Percentiles rank a stretch among this genome's conserved stretches.
These are phyloP conservation scores for Aspergillus sp. DNA, from an alignment of 2,329 filamentous ascomycete species.

Conservation along the genomic window DNA sequence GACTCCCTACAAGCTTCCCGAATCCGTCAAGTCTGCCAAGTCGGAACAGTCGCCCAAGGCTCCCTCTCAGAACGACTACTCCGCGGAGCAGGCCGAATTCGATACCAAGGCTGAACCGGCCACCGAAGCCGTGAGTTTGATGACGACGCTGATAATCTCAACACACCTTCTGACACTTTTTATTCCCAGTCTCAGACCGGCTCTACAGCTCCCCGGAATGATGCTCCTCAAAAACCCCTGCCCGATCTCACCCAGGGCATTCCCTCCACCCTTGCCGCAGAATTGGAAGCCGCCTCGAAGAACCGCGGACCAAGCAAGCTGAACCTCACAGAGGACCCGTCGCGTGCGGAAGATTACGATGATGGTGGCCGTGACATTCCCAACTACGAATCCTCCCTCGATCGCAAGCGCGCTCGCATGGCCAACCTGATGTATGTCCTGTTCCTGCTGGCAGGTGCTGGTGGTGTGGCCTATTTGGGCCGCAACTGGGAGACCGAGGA, in stretches of 20 bases:
- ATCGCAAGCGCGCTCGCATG: slow-evolving; percentile 74
- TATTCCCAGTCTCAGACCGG: slow-evolving; percentile 38
- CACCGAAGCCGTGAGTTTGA: slow-evolving; percentile 34
- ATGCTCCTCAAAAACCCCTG: slow-evolving; percentile 64
- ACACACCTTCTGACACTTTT: slow-evolving; percentile 14
- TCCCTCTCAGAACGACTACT: slow-evolving; percentile 30
- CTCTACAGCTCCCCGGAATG: slow-evolving; percentile 34
- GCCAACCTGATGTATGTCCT: slow-evolving; percentile 73
- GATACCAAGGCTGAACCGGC: slow-evolving; percentile 37
- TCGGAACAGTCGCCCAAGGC: slow-evolving; percentile 28
- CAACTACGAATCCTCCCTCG: slow-evolving; percentile 86
- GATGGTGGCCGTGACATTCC: slow-evolving; percentile 63
- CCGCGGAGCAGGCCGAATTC: slow-evolving; percentile 43
- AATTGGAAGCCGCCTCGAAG: slow-evolving; percentile 57
- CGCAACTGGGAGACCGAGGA: slow-evolving; percentile 80
- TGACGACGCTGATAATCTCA: background rate
- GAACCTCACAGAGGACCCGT: slow-evolving; percentile 58
- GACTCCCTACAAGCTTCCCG: slow-evolving; percentile 38
- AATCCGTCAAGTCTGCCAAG: slow-evolving; percentile 33
- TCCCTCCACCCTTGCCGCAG: slow-evolving; percentile 82
- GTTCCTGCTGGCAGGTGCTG: slow-evolving; percentile 58
- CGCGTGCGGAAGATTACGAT: slow-evolving; percentile 46
- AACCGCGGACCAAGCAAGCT: slow-evolving; percentile 42
- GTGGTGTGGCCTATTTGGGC: slow-evolving; percentile 73
- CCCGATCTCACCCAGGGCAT: slow-evolving; percentile 94